These are phyloP conservation scores for Tricholomella constricta DNA, from an alignment of 768 basidiomycete species.

Conservation along the genomic window DNA sequence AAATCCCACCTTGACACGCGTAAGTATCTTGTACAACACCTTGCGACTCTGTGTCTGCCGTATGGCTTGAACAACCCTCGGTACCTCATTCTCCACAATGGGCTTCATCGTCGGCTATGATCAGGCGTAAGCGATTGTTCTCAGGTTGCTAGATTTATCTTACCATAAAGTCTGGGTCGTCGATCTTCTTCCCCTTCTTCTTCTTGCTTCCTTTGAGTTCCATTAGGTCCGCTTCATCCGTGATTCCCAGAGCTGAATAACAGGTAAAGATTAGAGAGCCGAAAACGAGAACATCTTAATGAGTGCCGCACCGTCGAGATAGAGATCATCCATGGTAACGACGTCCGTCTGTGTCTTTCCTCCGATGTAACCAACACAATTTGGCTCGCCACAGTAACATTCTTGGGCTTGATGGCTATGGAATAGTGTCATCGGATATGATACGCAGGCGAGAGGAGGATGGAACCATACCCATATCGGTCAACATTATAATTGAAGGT, in stretches of 20 bases:
- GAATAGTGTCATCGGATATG: background rate
- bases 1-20: conserved; percentile 71
- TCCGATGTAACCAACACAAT: conserved; percentile 94
- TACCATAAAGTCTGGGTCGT: conserved; percentile 88
- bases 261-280: conserved; percentile 2
- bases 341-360: conserved; percentile 99
- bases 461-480: conserved; percentile 82
- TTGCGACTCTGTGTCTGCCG: conserved; percentile 84
- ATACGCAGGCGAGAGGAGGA: background rate
- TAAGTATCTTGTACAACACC: conserved; percentile 80
- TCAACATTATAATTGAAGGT: conserved; percentile 99
- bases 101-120: conserved; percentile 76
- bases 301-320: conserved; percentile 73
- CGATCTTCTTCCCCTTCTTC: conserved; percentile 91
- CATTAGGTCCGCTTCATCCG: conserved; percentile 82
- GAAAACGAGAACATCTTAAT: background rate
- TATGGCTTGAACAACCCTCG: conserved; percentile 89
- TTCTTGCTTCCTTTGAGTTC: conserved; percentile 92
- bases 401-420: conserved; percentile 88
- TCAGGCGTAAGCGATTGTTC: background rate
- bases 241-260: conserved; percentile 81
- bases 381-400: conserved; percentile 94
- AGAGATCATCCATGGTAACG: conserved; percentile 91
- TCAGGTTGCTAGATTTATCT: conserved; percentile 13
- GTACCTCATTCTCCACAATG: conserved; percentile 76